Base-by-base conservation (phyloP, 2,329 filamentous ascomycete species). In the Teratosphaeria gauchensis region DNA sequence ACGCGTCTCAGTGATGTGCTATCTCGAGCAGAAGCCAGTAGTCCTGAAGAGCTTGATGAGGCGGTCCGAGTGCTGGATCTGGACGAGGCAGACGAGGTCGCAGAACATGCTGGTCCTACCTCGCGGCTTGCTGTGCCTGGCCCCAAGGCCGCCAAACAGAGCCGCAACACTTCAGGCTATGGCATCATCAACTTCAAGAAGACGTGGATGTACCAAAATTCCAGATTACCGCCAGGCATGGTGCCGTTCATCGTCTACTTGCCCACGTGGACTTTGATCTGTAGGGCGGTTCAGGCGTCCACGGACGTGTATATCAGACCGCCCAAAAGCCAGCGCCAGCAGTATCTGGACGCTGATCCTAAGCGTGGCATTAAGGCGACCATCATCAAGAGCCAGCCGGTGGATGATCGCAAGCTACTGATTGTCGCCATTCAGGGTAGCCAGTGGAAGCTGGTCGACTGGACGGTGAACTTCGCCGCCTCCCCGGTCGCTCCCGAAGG, bases 361-460 rank as follows among this genome's bases (percentile, higher is more conserved):
- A 79, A 80, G 21, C 79, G 82, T 3, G 89, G 89, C n/a, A 88
- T 89, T 0, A 92, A 92, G 70, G 87, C 90, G 28, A 92, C 92
- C 86, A 84, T 89, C 16, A 85, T 95, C 69, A 92, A 92, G 69
- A 90, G 87, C 0, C 80, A 92, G 0, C 84, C 89, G 1, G 84
- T 91, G 69, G 89, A 94, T 67, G 80, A 89, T 66, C 84, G 86
- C 76, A 84, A 89, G 69, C 86, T 86, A 19, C 86, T 95, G 58
- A 87, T 95, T 11, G 89, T 95, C 67, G 89, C 90, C 14, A 89
- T 95, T 62, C 84, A 90, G 21, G 90, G 90, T 21, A 90, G 86
- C 0, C 84, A 89, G 28, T 64, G 60, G 62, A 88, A 84, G 6
- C 88, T 94, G 65, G 84, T 88, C 76, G 90, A 95, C 74, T 95